These are phyloP conservation scores for Warburgia ugandensis DNA, from an alignment of 164 flowering plant genomes.

Conservation along the genomic window DNA sequence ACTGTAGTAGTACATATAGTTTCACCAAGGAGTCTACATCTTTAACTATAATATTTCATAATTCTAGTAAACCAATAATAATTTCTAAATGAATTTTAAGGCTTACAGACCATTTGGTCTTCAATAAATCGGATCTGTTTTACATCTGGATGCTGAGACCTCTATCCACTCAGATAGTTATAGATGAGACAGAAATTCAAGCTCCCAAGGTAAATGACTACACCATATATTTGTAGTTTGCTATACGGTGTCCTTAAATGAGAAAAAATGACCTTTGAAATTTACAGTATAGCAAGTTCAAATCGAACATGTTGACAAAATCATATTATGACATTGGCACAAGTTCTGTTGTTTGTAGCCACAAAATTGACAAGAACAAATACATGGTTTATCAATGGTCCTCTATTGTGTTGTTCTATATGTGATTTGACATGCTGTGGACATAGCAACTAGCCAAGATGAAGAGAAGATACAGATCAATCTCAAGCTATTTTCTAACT, in stretches of 20 bases:
- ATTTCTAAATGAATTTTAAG: slow-evolving; percentile 27
- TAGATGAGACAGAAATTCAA: slow-evolving; percentile 67
- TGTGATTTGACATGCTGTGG: too few relatives aligned
- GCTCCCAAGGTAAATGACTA: slow-evolving; percentile 75
- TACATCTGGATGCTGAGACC: slow-evolving; percentile 80
- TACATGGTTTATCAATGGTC: too few relatives aligned
- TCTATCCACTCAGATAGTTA: slow-evolving; percentile 43
- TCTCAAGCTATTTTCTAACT: too few relatives aligned
- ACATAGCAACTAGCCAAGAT: too few relatives aligned
- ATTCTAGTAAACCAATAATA: too few relatives aligned
- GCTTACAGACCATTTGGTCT: slow-evolving; percentile 75
- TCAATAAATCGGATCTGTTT: slow-evolving; percentile 82
- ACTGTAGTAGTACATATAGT: too few relatives aligned
- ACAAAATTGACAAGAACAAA: too few relatives aligned
- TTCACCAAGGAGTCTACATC: too few relatives aligned
- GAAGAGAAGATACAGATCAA: too few relatives aligned
- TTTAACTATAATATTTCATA: too few relatives aligned
- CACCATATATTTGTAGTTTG: background rate
- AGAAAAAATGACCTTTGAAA: background rate
- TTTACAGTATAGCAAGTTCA: background rate
- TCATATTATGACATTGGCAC: background rate
- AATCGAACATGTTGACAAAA: background rate
- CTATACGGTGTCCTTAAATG: background rate
- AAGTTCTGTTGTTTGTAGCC: too few relatives aligned
- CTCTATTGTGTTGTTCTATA: too few relatives aligned